Base-by-base conservation (phyloP, 1,284 basidiomycete species). In the Ganoderma lingzhi region DNA sequence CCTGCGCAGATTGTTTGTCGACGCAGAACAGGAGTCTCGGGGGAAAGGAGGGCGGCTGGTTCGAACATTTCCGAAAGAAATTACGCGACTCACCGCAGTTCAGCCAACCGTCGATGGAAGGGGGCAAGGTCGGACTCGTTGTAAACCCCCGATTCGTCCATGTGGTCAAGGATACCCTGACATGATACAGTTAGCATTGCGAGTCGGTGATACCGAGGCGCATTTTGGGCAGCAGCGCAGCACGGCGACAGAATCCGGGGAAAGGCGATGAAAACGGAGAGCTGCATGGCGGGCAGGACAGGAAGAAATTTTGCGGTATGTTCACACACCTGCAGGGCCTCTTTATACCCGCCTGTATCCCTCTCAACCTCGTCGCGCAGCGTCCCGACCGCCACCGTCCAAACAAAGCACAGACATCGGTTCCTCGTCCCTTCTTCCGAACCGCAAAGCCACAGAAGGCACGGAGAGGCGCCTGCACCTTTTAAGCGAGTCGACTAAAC, bases 61-160 rank as follows among this genome's bases (percentile, higher is more conserved):
- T 8, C 45, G n/a, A 4, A 9, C 9, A 51, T 23, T 28, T 28
- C 17, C 17, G 19, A 41, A 60, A 15, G 6, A 39, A 60, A 23
- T 2, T 30, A 51, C 3, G 53, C 35, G 63, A 78, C 78, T 73
- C 71, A 79, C 79, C 93, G 90, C 55, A 98, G 85, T 74, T 96
- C 93, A 19, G 86, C 83, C 66, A 98, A 82, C 68, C 96, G 90
- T 72, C 88, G 87, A 69, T 92, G 88, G 82, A 97, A 98, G 2
- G 96, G 95, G 32, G 86, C 86, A 55, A 98, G 89, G 82, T 97
- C 95, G 39, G 90, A 84, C 79, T 96, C 95, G 72, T 95, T 98
- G 82, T 97, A 98, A 48, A 96, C 90, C 8, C 93, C 93, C 0
- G 94, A 96, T 80, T 98, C 96, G 80, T 96, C 93, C 92, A 97